Base-by-base conservation (phyloP, 345 rosid genomes). In the Pistacia atlantica region DNA sequence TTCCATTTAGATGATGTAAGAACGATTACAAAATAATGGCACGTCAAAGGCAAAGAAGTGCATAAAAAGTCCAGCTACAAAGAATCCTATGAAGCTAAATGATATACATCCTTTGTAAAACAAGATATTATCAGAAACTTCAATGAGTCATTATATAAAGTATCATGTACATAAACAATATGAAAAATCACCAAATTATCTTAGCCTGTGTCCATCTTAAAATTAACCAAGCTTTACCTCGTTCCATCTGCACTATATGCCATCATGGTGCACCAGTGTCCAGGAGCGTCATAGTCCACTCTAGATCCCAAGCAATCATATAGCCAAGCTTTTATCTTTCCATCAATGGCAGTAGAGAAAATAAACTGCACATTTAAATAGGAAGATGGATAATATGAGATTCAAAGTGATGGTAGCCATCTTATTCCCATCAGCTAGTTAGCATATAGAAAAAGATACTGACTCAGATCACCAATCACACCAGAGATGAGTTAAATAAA, bases 201-300 rank as follows among this genome's bases (percentile, higher is more conserved):
- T 48, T 35, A 62, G 60, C 33, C 9, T 18, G 13, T 33, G 8
- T 61, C 59, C 59, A 35, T 17, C 18, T 62, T 49, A 31, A 38
- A 16, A 4, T 20, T 37, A 55, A 76, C 58, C 11, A 55, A 22
- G n/a, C 16, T 49, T 75, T 79, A 93, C 98, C 97, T 93, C 49
- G 83, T 86, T 52, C 98, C 97, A 84, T 94, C 96, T 3, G 93
- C 90, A 82, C 97, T 92, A 73, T 94, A 92, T n/a, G 90, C 87
- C 97, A 92, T 92, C 66, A 84, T 87, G 33, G 96, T 90, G 72
- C 88, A 90, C 87, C 90, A 90, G 61, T 64, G 90, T n/a, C 97
- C 97, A 16, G 94, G 97, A 52, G 98, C 98, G 87, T 90, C 93
- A 87, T 91, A 93, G 80, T 91, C 95, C 69, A 91, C 98, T 81